Evolutionary conservation across 2,329 filamentous ascomycete species (phyloP).

Genomic region (Elsinoe fawcettii): DNA sequence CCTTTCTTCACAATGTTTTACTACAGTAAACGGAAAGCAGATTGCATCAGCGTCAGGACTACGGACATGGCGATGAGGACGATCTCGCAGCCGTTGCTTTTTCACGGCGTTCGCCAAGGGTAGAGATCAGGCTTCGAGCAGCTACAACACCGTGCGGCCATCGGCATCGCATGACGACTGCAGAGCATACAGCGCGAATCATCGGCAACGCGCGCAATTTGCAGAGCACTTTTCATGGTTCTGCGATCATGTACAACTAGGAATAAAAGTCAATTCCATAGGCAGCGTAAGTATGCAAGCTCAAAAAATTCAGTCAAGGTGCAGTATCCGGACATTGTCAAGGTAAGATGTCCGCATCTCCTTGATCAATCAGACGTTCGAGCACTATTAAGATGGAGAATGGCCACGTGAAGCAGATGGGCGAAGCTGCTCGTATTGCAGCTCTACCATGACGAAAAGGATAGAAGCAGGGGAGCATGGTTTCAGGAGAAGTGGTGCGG

Average conservation of each 20-base stretch:
- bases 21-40: background rate
- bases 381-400: background rate
- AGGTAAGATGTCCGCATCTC: slow-evolving; percentile 15
- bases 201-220: background rate
- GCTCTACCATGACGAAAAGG: background rate
- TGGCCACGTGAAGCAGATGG: background rate
- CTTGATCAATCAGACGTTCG: slow-evolving; percentile 3
- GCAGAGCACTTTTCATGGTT: background rate
- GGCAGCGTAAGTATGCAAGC: slow-evolving; percentile 10
- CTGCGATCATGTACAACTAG: slow-evolving; percentile 4
- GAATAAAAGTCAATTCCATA: slow-evolving; percentile 11
- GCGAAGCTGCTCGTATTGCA: background rate
- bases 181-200: background rate
- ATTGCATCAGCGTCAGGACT: background rate
- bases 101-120: background rate
- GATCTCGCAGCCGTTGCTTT: background rate
- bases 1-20: slow-evolving; percentile 2
- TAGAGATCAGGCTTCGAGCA: background rate
- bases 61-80: background rate
- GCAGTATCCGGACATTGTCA: slow-evolving; percentile 12
- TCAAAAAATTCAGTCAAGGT: background rate
- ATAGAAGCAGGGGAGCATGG: background rate
- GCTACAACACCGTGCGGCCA: background rate
- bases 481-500: background rate
- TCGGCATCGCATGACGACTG: background rate